phyloP scores from a whole-genome alignment of 2,329 filamentous ascomycete species.

The Metarhizium album region DNA sequence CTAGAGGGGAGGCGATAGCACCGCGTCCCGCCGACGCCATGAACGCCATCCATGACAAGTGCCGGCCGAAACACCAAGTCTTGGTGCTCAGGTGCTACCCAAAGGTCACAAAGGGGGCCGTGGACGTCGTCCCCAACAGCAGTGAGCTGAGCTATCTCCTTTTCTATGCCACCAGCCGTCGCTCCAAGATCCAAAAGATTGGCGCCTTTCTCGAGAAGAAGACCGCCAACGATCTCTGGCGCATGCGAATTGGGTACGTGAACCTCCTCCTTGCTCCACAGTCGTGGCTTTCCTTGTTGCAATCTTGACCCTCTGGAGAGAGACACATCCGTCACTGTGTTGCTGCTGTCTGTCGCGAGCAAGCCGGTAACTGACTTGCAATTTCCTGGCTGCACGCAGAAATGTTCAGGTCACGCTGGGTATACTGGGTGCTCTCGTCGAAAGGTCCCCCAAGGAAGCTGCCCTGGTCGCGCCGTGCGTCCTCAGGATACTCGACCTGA shows the following conservation, averaged over 20 bases:
- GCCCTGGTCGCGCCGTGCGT: slow-evolving; percentile 80
- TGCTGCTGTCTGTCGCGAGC: background rate
- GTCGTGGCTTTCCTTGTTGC: background rate
- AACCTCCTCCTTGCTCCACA: background rate
- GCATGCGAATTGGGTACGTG: slow-evolving; percentile 69
- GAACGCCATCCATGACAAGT: slow-evolving; percentile 56
- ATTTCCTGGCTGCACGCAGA: slow-evolving; percentile 31
- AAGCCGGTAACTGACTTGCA: background rate
- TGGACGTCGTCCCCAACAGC: slow-evolving; percentile 90
- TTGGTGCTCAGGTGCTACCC: slow-evolving; percentile 95
- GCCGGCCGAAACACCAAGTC: slow-evolving; percentile 92
- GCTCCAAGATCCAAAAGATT: slow-evolving; percentile 93
- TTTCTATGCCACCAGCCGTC: slow-evolving; percentile 90
- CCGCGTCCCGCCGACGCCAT: slow-evolving; percentile 29
- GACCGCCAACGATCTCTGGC: slow-evolving; percentile 84
- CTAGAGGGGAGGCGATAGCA: background rate
- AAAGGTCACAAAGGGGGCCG: slow-evolving; percentile 77
- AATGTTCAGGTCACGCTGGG: slow-evolving; percentile 93
- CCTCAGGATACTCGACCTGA: slow-evolving; percentile 70
- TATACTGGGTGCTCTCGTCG: slow-evolving; percentile 82
- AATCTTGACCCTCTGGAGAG: background rate
- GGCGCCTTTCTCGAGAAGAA: slow-evolving; percentile 91
- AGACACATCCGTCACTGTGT: too few relatives aligned
- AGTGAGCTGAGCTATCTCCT: slow-evolving; percentile 95
- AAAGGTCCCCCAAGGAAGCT: slow-evolving; percentile 84